phyloP scores from a whole-genome alignment of 352 stramenopile genomes.

The Phytophthora multivora region DNA sequence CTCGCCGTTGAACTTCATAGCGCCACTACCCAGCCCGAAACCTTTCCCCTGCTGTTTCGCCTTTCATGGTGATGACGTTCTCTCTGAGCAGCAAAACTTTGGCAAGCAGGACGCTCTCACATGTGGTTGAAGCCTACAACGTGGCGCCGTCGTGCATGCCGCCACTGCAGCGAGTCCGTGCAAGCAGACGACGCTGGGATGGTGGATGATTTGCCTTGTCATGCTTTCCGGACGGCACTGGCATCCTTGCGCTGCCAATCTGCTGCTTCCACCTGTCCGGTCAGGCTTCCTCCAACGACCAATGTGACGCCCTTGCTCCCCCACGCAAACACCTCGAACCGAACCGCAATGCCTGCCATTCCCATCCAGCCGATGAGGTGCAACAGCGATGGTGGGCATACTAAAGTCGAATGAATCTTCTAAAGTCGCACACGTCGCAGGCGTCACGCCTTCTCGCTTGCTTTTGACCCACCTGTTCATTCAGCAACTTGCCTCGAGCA shows the following conservation, averaged over 20 bases:
- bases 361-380: constrained; percentile 25
- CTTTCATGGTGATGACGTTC: constrained; percentile 1
- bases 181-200: constrained; percentile 13
- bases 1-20: constrained; percentile 13
- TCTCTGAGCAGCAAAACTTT: background rate
- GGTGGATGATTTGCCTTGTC: background rate
- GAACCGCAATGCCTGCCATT: background rate
- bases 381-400: constrained; percentile 17
- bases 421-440: constrained; percentile 33
- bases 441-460: constrained; percentile 18
- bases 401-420: constrained; percentile 33
- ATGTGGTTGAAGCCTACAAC: background rate
- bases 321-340: constrained; percentile 8
- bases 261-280: constrained; percentile 13
- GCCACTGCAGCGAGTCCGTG: background rate
- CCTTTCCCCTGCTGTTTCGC: constrained; percentile 11
- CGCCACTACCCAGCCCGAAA: constrained; percentile 3
- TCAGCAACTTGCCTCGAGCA: constrained; percentile 28
- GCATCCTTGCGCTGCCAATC: constrained; percentile 11
- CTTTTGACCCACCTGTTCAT: constrained; percentile 6
- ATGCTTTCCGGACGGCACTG: too few species aligned
- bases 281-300: background rate
- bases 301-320: constrained; percentile 8
- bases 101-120: background rate
- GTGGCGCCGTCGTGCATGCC: background rate